Evolutionary conservation across 1,284 basidiomycete species (phyloP).

Genomic region (Neonothopanus nambi): DNA sequence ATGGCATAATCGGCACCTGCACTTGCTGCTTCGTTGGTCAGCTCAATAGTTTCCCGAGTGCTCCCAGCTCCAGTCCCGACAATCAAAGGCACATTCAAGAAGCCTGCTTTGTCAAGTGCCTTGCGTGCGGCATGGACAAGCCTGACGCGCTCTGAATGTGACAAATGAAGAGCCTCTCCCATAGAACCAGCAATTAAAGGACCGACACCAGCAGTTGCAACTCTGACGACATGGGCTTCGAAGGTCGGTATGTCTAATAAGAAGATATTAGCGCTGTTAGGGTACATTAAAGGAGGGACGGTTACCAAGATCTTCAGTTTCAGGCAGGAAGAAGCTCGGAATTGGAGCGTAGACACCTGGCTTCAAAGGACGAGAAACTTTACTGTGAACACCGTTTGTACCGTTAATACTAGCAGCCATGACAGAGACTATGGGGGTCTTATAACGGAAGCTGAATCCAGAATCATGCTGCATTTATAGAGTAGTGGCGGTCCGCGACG

Average conservation of each 20-base stretch:
- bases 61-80: slow-evolving; percentile 83
- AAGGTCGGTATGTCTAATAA: slow-evolving; percentile 70
- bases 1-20: slow-evolving; percentile 86
- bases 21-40: slow-evolving; percentile 72
- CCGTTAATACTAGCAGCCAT: slow-evolving; percentile 42
- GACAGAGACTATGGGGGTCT: not conserved
- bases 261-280: slow-evolving; percentile 9
- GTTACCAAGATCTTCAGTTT: slow-evolving; percentile 79
- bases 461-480: not conserved
- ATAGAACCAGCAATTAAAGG: slow-evolving; percentile 84
- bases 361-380: slow-evolving; percentile 54
- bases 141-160: slow-evolving; percentile 66
- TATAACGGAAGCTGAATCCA: not conserved
- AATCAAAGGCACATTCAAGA: slow-evolving; percentile 67
- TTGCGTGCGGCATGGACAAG: slow-evolving; percentile 74
- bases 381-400: slow-evolving; percentile 2
- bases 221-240: slow-evolving; percentile 69
- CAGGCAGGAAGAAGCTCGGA: slow-evolving; percentile 79
- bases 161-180: slow-evolving; percentile 83
- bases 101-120: slow-evolving; percentile 68
- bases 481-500: not conserved
- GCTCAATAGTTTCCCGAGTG: slow-evolving; percentile 77
- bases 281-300: not conserved
- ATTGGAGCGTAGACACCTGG: slow-evolving; percentile 85
- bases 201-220: slow-evolving; percentile 72